Evolutionary conservation across 176 grass and related monocot species (phyloP).

Genomic region (Eleusine indica): DNA sequence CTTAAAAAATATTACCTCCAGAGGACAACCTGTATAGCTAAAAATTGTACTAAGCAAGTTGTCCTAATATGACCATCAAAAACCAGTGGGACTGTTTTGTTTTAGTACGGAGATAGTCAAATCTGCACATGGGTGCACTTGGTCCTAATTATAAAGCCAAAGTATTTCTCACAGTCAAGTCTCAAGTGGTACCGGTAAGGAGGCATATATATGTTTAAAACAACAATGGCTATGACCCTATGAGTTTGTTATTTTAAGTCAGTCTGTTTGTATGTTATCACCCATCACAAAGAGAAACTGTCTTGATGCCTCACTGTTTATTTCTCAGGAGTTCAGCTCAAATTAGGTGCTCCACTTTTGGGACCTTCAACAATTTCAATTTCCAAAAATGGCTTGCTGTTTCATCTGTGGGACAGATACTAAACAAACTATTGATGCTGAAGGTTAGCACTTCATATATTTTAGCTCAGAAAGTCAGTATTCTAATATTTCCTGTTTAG

Average conservation of each 20-base stretch:
- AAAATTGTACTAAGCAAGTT: neutral
- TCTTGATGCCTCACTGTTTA: slow-evolving; percentile 24
- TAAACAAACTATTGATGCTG: slow-evolving; percentile 39
- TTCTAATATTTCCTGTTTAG: neutral
- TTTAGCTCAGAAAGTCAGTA: neutral
- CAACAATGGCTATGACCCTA: neutral
- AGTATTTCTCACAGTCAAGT: slow-evolving; percentile 22
- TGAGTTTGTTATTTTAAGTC: slow-evolving; percentile 3
- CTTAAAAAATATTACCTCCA: neutral
- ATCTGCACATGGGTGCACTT: slow-evolving; percentile 18
- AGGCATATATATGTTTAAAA: slow-evolving; percentile 2
- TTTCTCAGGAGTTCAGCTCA: slow-evolving; percentile 19
- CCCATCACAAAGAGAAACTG: neutral
- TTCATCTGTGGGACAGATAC: slow-evolving; percentile 40
- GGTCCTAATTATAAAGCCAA: neutral
- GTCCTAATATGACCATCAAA: neutral
- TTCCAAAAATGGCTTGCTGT: slow-evolving; percentile 47
- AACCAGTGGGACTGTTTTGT: neutral
- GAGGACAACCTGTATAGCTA: neutral
- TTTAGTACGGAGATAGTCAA: slow-evolving; percentile 7
- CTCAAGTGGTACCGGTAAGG: slow-evolving; percentile 8
- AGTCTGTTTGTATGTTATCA: neutral
- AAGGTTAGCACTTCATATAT: slow-evolving; percentile 35
- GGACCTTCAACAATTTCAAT: neutral
- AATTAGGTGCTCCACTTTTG: slow-evolving; percentile 18